Evolutionary conservation across 2,329 filamentous ascomycete species (phyloP).

Genomic region (Penicillium sp.): DNA sequence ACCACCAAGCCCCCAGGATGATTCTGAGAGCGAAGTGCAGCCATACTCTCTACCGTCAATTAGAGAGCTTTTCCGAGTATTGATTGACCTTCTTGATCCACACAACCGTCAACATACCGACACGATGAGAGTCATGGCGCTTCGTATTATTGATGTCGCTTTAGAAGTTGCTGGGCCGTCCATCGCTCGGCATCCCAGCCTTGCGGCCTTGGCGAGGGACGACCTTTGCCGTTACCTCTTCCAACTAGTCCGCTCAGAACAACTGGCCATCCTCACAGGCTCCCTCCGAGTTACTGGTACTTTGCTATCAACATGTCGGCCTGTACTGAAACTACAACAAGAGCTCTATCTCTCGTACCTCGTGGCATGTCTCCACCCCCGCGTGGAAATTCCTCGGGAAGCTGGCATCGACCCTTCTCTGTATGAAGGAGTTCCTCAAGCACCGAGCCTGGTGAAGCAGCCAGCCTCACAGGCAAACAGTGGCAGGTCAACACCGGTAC

Average conservation of each 20-base stretch:
- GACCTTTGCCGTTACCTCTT: conserved; percentile 92
- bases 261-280: conserved; percentile 91
- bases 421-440: conserved; percentile 90
- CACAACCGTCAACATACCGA: conserved; percentile 92
- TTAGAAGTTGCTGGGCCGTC: conserved; percentile 94
- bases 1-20: conserved; percentile 45
- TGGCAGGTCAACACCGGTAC: conserved; percentile 85
- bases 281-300: conserved; percentile 91
- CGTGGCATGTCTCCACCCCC: conserved; percentile 89
- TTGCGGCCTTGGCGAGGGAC: conserved; percentile 88
- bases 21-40: conserved; percentile 64
- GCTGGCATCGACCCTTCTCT: conserved; percentile 86
- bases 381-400: conserved; percentile 91
- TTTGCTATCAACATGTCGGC: conserved; percentile 84
- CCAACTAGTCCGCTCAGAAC: conserved; percentile 93
- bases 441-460: conserved; percentile 83
- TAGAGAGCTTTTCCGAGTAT: conserved; percentile 86
- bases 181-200: conserved; percentile 86
- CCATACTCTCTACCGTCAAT: conserved; percentile 96
- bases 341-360: conserved; percentile 94
- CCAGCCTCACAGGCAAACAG: conserved; percentile 74
- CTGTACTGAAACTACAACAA: conserved; percentile 91
- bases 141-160: conserved; percentile 95
- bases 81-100: conserved; percentile 92
- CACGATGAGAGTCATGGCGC: conserved; percentile 93